Evolutionary conservation across 768 basidiomycete genomes (phyloP).

Genomic region (Termitomyces sp.): DNA sequence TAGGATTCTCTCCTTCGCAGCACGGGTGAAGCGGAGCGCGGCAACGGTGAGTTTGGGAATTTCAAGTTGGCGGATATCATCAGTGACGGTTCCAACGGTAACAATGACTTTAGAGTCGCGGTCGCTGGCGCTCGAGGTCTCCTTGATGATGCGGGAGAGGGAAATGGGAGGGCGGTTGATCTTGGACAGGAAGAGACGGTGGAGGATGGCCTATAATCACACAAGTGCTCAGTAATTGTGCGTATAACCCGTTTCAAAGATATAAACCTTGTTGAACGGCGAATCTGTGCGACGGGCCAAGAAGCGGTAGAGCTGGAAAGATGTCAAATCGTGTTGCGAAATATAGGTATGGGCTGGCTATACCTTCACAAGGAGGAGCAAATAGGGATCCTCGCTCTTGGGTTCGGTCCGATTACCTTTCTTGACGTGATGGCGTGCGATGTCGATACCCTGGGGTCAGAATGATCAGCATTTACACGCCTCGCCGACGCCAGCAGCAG

Average conservation of each 20-base stretch:
- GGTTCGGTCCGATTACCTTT: slow-evolving; percentile 93
- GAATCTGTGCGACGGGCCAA: slow-evolving; percentile 95
- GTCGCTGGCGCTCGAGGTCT: slow-evolving; percentile 66
- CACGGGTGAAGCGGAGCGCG: slow-evolving; percentile 91
- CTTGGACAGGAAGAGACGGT: slow-evolving; percentile 95
- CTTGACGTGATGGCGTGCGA: slow-evolving; percentile 97
- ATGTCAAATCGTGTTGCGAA: slow-evolving; percentile 10
- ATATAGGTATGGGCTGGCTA: slow-evolving; percentile 13
- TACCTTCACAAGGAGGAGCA: slow-evolving; percentile 97
- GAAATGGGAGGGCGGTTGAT: slow-evolving; percentile 96
- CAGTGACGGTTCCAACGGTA: slow-evolving; percentile 88
- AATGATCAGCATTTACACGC: slow-evolving; percentile 9
- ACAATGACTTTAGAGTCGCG: slow-evolving; percentile 83
- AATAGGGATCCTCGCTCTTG: slow-evolving; percentile 98
- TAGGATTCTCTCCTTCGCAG: slow-evolving; percentile 92
- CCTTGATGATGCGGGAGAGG: slow-evolving; percentile 86
- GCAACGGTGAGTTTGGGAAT: slow-evolving; percentile 92
- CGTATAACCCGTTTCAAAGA: background rate
- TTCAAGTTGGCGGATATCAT: slow-evolving; percentile 84
- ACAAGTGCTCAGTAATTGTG: background rate
- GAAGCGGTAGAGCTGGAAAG: slow-evolving; percentile 91
- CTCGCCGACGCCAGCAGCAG: slow-evolving; percentile 30
- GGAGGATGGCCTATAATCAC: slow-evolving; percentile 75
- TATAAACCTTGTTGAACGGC: slow-evolving; percentile 85
- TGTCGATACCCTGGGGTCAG: slow-evolving; percentile 82